Conservation (phyloP, 768 basidiomycete genomes). For the Antrodiella citrinella region DNA sequence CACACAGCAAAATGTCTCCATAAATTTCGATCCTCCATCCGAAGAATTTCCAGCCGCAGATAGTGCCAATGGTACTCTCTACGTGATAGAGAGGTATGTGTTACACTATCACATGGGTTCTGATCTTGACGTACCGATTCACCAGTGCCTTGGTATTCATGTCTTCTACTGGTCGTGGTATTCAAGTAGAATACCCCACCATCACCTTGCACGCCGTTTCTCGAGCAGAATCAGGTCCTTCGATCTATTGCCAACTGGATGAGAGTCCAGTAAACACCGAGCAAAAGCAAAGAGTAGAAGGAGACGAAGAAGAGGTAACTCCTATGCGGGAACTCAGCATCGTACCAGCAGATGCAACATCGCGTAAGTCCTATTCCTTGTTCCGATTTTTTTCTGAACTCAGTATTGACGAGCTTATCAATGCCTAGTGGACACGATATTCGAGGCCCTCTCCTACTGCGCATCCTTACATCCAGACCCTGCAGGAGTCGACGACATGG, state of each 20-base stretch:
- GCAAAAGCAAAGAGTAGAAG: constrained; percentile 17
- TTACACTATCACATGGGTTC: constrained; percentile 1
- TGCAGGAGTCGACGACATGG: constrained; percentile 36
- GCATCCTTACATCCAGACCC: constrained; percentile 81
- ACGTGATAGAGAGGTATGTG: constrained; percentile 76
- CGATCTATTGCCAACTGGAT: constrained; percentile 92
- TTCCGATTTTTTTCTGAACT: background rate
- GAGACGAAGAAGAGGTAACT: constrained; percentile 32
- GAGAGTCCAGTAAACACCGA: constrained; percentile 34
- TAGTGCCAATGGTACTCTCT: constrained; percentile 57
- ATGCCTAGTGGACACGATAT: constrained; percentile 67
- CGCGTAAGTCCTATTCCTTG: constrained; percentile 41
- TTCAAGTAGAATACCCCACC: constrained; percentile 80
- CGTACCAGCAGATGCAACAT: constrained; percentile 46
- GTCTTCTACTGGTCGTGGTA: constrained; percentile 59
- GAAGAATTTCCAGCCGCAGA: constrained; percentile 49
- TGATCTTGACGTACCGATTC: background rate
- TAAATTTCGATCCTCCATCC: constrained; percentile 62
- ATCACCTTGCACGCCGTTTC: constrained; percentile 94
- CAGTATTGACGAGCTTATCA: background rate
- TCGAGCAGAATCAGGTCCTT: constrained; percentile 54
- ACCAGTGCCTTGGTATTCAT: constrained; percentile 71
- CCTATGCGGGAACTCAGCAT: constrained; percentile 80
- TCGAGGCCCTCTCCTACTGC: constrained; percentile 79
- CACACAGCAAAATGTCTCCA: constrained; percentile 61